Evolutionary conservation across 2,329 filamentous ascomycete species (phyloP).

Genomic region (Cadophora luteo-olivacea): DNA sequence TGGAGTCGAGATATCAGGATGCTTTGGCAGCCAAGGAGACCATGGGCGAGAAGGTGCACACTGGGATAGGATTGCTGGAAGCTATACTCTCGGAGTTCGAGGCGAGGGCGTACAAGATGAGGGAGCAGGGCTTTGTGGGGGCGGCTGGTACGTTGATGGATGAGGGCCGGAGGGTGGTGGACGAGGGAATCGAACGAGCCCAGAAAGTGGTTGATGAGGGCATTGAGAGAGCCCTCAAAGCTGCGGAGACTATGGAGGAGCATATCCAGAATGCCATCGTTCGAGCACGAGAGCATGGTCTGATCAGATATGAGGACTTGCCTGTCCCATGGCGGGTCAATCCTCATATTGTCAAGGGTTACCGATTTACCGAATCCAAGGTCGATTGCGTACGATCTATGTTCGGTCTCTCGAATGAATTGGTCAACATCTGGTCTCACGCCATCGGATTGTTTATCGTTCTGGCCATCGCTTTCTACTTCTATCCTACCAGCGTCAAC

Average conservation of each 20-base stretch:
- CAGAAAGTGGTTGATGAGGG: constrained; percentile 81
- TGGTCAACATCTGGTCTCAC: constrained; percentile 98
- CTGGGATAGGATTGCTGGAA: constrained; percentile 87
- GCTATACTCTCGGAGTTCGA: constrained; percentile 87
- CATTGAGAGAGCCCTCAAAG: constrained; percentile 80
- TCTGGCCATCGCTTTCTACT: constrained; percentile 89
- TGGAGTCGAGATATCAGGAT: constrained; percentile 87
- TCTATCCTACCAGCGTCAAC: constrained; percentile 87
- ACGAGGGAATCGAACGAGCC: constrained; percentile 78
- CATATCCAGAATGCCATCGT: constrained; percentile 81
- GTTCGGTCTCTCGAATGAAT: constrained; percentile 88
- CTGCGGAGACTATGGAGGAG: constrained; percentile 82
- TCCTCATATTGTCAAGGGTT: constrained; percentile 88
- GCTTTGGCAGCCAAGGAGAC: constrained; percentile 84
- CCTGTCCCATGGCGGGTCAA: constrained; percentile 94
- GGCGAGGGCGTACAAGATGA: constrained; percentile 77
- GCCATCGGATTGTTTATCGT: constrained; percentile 88
- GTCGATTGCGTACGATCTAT: constrained; percentile 85
- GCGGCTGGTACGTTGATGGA: constrained; percentile 77
- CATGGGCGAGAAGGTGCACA: constrained; percentile 88
- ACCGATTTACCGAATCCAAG: constrained; percentile 93
- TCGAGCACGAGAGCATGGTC: constrained; percentile 77
- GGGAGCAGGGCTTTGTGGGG: constrained; percentile 76
- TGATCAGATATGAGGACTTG: constrained; percentile 89
- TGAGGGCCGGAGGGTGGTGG: constrained; percentile 79